Evolutionary conservation across 169 alveolate genomes (phyloP).

Genomic region (Perkinsus marinus): DNA sequence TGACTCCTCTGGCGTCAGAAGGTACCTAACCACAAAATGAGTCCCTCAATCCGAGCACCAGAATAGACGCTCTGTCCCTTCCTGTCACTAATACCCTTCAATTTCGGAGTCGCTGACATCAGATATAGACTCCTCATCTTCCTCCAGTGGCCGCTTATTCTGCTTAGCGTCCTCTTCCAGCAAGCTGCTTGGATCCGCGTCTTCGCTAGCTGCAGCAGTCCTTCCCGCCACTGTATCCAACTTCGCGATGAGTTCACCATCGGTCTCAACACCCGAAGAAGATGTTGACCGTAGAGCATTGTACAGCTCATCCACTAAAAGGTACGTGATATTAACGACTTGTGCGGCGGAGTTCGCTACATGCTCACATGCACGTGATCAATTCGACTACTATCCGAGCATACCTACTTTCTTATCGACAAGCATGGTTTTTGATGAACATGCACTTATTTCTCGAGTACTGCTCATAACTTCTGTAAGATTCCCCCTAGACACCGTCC

Average conservation of each 20-base stretch:
- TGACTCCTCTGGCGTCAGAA: constrained; percentile 10
- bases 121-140: neutral
- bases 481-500: too few relatives aligned
- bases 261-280: neutral
- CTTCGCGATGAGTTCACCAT: neutral
- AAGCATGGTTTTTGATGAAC: too few relatives aligned
- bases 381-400: too few relatives aligned
- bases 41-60: too few relatives aligned
- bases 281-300: neutral
- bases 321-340: too few relatives aligned
- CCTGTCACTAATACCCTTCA: neutral
- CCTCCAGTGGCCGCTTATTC: constrained; percentile 4
- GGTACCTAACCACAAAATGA: neutral
- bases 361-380: too few relatives aligned
- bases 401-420: too few relatives aligned
- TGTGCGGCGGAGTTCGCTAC: too few relatives aligned
- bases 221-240: neutral
- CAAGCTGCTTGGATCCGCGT: neutral
- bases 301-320: neutral
- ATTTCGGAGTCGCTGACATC: neutral
- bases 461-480: too few relatives aligned
- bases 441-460: too few relatives aligned
- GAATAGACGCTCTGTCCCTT: neutral
- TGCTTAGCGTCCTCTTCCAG: neutral
- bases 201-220: neutral